Evolutionary conservation across 495 filamentous ascomycete genomes (phyloP).

Genomic region (Penicillium parvum): DNA sequence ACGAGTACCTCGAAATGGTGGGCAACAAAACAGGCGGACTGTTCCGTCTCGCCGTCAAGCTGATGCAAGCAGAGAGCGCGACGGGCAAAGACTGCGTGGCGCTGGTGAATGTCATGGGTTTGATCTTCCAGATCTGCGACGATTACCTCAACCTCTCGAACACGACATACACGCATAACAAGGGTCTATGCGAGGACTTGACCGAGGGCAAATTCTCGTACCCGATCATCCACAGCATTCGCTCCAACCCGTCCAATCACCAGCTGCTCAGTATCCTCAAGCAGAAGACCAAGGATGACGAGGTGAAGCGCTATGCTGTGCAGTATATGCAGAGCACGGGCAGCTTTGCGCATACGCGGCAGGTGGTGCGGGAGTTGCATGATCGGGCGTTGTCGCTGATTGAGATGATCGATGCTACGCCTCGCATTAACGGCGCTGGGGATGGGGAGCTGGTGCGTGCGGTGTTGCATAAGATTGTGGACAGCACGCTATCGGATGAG

Average conservation of each 20-base stretch:
- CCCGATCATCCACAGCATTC: conserved; percentile 93
- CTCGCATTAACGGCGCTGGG: conserved; percentile 25
- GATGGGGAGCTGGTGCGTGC: conserved; percentile 40
- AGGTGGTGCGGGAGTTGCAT: conserved; percentile 63
- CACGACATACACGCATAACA: conserved; percentile 74
- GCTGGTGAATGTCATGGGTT: conserved; percentile 83
- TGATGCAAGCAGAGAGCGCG: conserved; percentile 89
- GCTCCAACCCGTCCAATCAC: conserved; percentile 69
- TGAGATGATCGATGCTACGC: conserved; percentile 57
- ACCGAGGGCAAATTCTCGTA: conserved; percentile 99
- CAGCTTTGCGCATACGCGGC: conserved; percentile 79
- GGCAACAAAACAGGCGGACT: conserved; percentile 96
- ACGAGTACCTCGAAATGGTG: conserved; percentile 98
- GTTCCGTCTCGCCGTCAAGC: conserved; percentile 87
- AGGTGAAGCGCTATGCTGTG: conserved; percentile 91
- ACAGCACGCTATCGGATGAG: conserved; percentile 33
- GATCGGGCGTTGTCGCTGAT: conserved; percentile 63
- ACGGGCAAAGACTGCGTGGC: conserved; percentile 66
- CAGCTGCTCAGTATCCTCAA: conserved; percentile 88
- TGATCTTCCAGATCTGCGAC: conserved; percentile 95
- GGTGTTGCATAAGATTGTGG: conserved; percentile 46
- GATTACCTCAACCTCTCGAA: conserved; percentile 86
- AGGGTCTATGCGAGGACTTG: conserved; percentile 93
- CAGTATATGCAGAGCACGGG: conserved; percentile 85
- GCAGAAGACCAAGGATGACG: conserved; percentile 79